Evolutionary conservation across 1,284 basidiomycete species (phyloP).

Genomic region (Ustilago cynodontis): DNA sequence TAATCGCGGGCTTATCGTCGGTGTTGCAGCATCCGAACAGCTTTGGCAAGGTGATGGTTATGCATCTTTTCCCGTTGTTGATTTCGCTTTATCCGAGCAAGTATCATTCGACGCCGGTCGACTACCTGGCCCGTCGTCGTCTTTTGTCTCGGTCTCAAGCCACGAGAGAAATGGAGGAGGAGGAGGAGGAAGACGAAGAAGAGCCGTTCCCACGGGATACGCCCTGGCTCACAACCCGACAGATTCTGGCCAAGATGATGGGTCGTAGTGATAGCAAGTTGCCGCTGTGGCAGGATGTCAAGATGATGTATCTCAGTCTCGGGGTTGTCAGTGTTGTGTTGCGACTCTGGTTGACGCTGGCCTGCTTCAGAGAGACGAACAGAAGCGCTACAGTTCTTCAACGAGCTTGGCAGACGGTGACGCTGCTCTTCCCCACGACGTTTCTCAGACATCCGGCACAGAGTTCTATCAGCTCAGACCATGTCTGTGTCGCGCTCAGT

Average conservation of each 20-base stretch:
- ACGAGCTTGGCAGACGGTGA: constrained; percentile 15
- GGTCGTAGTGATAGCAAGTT: constrained; percentile 11
- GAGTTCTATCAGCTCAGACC: constrained; percentile 52
- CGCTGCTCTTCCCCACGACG: constrained; percentile 32
- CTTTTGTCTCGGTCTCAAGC: neutral
- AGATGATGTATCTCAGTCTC: constrained; percentile 30
- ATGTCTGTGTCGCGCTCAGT: constrained; percentile 44
- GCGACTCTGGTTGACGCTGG: constrained; percentile 21
- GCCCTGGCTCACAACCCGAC: neutral
- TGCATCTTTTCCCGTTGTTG: constrained; percentile 76
- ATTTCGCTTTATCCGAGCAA: constrained; percentile 72
- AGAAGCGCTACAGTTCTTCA: neutral
- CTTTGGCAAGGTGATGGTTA: constrained; percentile 75
- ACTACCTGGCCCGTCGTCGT: neutral
- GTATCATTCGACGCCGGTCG: constrained; percentile 4
- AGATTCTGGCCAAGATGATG: constrained; percentile 18
- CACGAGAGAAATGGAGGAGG: neutral
- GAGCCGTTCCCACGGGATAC: neutral
- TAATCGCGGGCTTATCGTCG: constrained; percentile 74
- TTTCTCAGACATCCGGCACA: constrained; percentile 49
- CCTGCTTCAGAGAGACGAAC: constrained; percentile 15
- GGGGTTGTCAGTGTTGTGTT: constrained; percentile 28
- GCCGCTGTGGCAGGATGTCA: constrained; percentile 21
- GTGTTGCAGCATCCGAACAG: constrained; percentile 74
- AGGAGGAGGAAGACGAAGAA: neutral